Conservation (phyloP, 495 filamentous ascomycete species). For the Lophiostoma macrostomum region DNA sequence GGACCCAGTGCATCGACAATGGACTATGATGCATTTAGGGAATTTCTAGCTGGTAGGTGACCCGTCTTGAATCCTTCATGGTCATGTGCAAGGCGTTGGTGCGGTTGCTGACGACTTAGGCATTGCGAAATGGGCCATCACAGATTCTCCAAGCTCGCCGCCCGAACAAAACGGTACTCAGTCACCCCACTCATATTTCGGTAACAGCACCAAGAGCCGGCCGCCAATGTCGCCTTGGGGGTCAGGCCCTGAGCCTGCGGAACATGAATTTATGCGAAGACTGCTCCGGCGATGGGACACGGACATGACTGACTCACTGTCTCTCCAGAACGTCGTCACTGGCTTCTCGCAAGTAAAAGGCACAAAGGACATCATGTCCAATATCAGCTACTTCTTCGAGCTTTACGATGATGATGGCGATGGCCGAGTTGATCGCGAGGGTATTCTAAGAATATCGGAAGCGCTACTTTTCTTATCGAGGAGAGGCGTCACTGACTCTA, state of each 20-base stretch:
- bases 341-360: conserved; percentile 89
- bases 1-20: conserved; percentile 85
- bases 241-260: conserved; percentile 73
- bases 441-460: conserved; percentile 92
- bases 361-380: conserved; percentile 90
- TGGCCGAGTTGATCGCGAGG: conserved; percentile 93
- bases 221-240: conserved; percentile 68
- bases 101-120: no score
- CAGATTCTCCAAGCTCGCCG: conserved; percentile 63
- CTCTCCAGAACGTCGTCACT: conserved; percentile 84
- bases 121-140: conserved; percentile 86
- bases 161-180: conserved; percentile 54
- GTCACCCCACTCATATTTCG: conserved; percentile 57
- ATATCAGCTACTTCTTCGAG: conserved; percentile 95
- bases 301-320: conserved; percentile 69
- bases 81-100: no score
- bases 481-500: conserved; percentile 71
- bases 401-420: conserved; percentile 91
- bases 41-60: conserved; percentile 69
- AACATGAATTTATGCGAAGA: conserved; percentile 92
- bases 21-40: conserved; percentile 94
- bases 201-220: conserved; percentile 49
- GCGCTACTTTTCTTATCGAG: conserved; percentile 89
- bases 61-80: background rate
- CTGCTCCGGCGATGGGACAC: conserved; percentile 86